Percentiles rank a stretch among this genome's conserved stretches.
These are phyloP conservation scores for Coemansia sp. DNA, from an alignment of 192 early-diverging fungal genomes.

Conservation along the genomic window DNA sequence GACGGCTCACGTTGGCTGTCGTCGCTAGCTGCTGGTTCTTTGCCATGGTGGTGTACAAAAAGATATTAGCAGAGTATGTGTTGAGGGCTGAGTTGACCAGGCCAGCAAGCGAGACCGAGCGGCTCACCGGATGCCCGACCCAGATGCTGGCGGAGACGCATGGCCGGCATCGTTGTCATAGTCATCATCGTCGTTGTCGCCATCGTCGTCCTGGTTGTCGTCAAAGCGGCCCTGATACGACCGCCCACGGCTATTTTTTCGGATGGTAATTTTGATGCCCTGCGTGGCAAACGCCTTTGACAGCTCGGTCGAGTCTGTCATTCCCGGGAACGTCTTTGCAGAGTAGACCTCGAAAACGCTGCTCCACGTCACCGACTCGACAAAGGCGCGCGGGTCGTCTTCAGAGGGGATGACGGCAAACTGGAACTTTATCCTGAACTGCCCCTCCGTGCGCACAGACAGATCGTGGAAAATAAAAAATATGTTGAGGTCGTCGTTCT, in stretches of 20 bases:
- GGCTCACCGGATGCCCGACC: slow-evolving; percentile 1
- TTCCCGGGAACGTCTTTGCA: slow-evolving; percentile 79
- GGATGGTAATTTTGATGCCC: slow-evolving; percentile 80
- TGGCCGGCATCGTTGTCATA: slow-evolving; percentile 9
- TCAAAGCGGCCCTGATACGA: slow-evolving; percentile 27
- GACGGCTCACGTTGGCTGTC: background rate
- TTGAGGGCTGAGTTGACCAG: too few species aligned
- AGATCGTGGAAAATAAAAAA: slow-evolving; percentile 85
- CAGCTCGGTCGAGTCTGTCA: slow-evolving; percentile 78
- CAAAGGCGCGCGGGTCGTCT: slow-evolving; percentile 54
- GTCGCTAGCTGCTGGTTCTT: background rate
- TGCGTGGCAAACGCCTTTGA: slow-evolving; percentile 75
- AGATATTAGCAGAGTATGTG: background rate
- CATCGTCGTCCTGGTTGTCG: slow-evolving; percentile 31
- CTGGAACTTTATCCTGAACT: slow-evolving; percentile 70
- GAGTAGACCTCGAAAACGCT: slow-evolving; percentile 70
- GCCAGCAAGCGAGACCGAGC: too few species aligned
- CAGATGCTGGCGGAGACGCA: background rate
- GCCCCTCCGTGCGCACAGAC: slow-evolving; percentile 75
- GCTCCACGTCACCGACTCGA: slow-evolving; percentile 48
- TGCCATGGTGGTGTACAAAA: background rate
- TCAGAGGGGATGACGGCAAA: slow-evolving; percentile 66
- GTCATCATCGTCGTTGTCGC: slow-evolving; percentile 38
- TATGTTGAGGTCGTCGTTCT: slow-evolving; percentile 66
- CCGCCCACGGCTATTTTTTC: slow-evolving; percentile 59